These are phyloP conservation scores for Acacia concinna DNA, from an alignment of 331 rosid genomes.

Conservation along the genomic window DNA sequence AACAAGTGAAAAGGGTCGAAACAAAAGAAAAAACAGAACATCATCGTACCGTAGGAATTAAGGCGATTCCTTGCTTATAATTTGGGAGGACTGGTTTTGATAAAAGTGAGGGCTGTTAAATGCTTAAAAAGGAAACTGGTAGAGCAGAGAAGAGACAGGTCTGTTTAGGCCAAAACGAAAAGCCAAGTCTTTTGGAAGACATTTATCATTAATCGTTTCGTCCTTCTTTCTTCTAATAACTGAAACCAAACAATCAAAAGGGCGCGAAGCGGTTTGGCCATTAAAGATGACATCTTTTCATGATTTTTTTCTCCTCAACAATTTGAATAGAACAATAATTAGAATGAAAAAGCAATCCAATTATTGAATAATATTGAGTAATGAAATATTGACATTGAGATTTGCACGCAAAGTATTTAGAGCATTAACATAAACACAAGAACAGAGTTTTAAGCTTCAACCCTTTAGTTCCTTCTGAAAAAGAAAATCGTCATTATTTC, in stretches of 20 bases:
- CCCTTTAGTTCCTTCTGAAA: not conserved
- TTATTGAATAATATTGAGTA: not conserved
- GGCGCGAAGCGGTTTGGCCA: not conserved
- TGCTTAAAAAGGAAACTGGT: not conserved
- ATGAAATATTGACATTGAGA: not conserved
- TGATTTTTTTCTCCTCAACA: not conserved
- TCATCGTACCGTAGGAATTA: not conserved
- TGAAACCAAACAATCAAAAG: not conserved
- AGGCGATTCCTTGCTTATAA: too few species aligned
- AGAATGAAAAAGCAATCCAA: not conserved
- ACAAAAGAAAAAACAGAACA: not conserved
- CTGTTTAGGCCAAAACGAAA: not conserved
- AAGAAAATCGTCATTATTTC: not conserved
- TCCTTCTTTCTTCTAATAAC: not conserved
- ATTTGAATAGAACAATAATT: not conserved
- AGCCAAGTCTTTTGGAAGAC: not conserved
- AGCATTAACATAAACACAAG: not conserved
- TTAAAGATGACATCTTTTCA: not conserved
- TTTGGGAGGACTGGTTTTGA: not conserved
- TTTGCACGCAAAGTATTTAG: not conserved
- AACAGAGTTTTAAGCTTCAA: not conserved
- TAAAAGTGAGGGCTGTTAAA: not conserved
- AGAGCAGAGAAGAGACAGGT: not conserved
- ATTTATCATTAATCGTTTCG: not conserved
- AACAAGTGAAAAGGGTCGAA: not conserved